A percentile compares a stretch with the other conserved stretches of the same genome.
Evolutionary conservation across 495 filamentous ascomycete species (phyloP).

Genomic region (Poronia punctata): DNA sequence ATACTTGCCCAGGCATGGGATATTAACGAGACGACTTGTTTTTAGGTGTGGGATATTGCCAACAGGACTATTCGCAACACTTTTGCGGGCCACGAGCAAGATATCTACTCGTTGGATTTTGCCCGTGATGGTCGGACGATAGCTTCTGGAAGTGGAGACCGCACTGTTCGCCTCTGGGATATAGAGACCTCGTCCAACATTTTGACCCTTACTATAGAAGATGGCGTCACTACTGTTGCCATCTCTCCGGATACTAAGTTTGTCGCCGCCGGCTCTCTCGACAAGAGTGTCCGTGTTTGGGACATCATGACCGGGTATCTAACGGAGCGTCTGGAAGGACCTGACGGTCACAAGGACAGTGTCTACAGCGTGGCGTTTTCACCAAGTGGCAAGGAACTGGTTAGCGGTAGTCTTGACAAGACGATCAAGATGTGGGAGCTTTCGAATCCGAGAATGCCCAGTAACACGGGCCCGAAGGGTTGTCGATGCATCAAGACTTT

Average conservation of each 20-base stretch:
- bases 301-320: conserved; percentile 74
- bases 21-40: no score
- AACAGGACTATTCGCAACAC: conserved; percentile 69
- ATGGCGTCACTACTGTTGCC: conserved; percentile 85
- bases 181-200: conserved; percentile 67
- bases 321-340: conserved; percentile 75
- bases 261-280: conserved; percentile 80
- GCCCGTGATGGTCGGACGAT: conserved; percentile 81
- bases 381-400: conserved; percentile 77
- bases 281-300: conserved; percentile 89
- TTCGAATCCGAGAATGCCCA: conserved; percentile 56
- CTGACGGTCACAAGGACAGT: conserved; percentile 83
- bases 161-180: conserved; percentile 86
- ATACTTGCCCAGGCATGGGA: conserved; percentile 8
- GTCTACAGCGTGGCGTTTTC: conserved; percentile 92
- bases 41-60: conserved; percentile 82
- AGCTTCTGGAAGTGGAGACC: conserved; percentile 80
- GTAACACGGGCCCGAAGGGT: conserved; percentile 58
- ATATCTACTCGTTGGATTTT: conserved; percentile 91
- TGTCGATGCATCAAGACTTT: conserved; percentile 83
- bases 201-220: conserved; percentile 75
- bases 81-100: conserved; percentile 82
- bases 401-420: conserved; percentile 86
- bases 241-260: conserved; percentile 84
- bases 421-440: conserved; percentile 96